phyloP scores from a whole-genome alignment of 225 moss, liverwort and hornwort genomes.

The Marchantia paleacea region DNA sequence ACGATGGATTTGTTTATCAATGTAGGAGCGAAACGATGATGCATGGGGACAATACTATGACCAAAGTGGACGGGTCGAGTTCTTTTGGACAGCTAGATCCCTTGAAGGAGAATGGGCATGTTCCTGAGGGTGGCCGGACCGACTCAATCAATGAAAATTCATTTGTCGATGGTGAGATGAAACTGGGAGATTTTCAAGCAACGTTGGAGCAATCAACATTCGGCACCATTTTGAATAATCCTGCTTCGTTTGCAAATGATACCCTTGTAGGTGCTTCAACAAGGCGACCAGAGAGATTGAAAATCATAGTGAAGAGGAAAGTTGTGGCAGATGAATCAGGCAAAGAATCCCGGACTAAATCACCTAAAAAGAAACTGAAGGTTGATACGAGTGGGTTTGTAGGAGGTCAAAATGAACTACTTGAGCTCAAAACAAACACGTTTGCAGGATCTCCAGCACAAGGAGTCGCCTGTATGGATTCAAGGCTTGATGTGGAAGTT shows the following conservation, averaged over 20 bases:
- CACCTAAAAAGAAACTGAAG: constrained; percentile 39
- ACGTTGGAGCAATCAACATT: constrained; percentile 33
- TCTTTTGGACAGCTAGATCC: constrained; percentile 32
- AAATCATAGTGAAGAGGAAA: constrained; percentile 48
- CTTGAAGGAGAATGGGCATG: constrained; percentile 31
- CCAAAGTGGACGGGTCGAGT: constrained; percentile 34
- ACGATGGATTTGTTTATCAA: background rate
- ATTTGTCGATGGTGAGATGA: constrained; percentile 34
- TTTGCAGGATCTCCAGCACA: constrained; percentile 11
- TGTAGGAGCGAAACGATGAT: constrained; percentile 37
- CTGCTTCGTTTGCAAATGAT: constrained; percentile 23
- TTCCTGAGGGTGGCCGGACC: constrained; percentile 1
- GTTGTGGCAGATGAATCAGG: constrained; percentile 25
- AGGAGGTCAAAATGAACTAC: constrained; percentile 10
- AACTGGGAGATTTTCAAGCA: constrained; percentile 24
- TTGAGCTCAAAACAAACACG: constrained; percentile 10
- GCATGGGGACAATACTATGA: constrained; percentile 37
- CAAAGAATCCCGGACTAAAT: constrained; percentile 16
- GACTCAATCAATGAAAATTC: constrained; percentile 16
- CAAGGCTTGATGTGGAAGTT: background rate
- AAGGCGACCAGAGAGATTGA: constrained; percentile 38
- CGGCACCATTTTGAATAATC: constrained; percentile 35
- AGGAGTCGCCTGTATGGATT: background rate
- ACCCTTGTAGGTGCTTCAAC: constrained; percentile 3
- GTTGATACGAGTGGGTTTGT: constrained; percentile 2